phyloP scores from a whole-genome alignment of 495 filamentous ascomycete species.

The Penicillium crystallinum region DNA sequence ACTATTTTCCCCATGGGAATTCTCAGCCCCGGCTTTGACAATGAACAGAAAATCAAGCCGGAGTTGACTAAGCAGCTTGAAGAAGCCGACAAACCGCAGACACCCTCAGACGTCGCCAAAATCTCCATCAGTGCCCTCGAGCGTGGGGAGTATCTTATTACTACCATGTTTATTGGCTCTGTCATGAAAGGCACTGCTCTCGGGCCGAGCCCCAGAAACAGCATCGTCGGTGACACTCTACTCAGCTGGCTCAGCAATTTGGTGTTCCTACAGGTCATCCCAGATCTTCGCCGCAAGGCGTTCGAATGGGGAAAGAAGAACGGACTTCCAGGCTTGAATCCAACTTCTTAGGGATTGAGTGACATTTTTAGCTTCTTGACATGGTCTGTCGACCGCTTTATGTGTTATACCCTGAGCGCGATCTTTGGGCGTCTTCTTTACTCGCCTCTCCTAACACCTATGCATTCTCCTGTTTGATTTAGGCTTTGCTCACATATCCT shows the following conservation, averaged over 20 bases:
- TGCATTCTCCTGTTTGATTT: not conserved
- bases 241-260: conserved; percentile 42
- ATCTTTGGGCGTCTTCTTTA: conserved; percentile 5
- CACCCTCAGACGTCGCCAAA: conserved; percentile 68
- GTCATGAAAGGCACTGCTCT: conserved; percentile 57
- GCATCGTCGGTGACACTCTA: conserved; percentile 36
- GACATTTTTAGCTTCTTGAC: not conserved
- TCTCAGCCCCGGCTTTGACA: conserved; percentile 63
- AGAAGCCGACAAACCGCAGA: conserved; percentile 72
- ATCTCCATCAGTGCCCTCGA: conserved; percentile 70
- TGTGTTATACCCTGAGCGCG: conserved; percentile 22
- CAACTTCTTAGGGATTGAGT: not conserved
- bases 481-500: not conserved
- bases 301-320: conserved; percentile 44
- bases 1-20: conserved; percentile 85
- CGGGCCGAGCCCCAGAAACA: conserved; percentile 41
- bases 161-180: conserved; percentile 59
- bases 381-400: not conserved
- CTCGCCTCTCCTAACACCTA: conserved; percentile 7
- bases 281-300: conserved; percentile 40
- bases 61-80: conserved; percentile 76
- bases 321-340: conserved; percentile 24
- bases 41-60: conserved; percentile 78
- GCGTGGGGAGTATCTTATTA: conserved; percentile 70
- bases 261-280: conserved; percentile 39